Evolutionary conservation across 2,329 filamentous ascomycete genomes (phyloP), one percentile per base, ranked within the genome.

Genomic region (Aspergillus quadrilineatus): DNA sequence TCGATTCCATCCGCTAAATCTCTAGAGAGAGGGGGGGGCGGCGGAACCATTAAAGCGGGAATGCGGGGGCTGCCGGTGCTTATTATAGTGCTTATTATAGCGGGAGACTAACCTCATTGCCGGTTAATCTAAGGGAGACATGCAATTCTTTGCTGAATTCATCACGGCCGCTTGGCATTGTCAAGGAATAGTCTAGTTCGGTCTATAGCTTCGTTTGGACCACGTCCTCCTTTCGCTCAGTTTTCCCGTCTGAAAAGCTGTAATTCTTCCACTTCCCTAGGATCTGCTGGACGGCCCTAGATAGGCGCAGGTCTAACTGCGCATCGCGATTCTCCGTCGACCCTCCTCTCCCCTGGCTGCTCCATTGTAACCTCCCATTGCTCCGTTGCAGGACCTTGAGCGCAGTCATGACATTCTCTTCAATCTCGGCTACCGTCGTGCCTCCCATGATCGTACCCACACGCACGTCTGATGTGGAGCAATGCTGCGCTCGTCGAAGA

Each of bases 241-340:
- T 42, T 29, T 34, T 37, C 1, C 50, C 48, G 10, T 56, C 48
- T 10, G 32, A 28, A 32, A 68, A 66, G 45, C 60, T 79, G 65
- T 82, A 88, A 65, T 87, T 85, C 58, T 83, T 80, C 80, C 85
- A 88, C 34, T 78, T 69, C 4, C 83, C 86, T 50, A 90, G 69
- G 22, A 85, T 79, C 37, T 84, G 84, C 63, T 77, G 75, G 12
- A 90, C 80, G 9, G 80, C 78, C 57, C 79, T 74, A 0, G 79
- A 80, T 14, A 57, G 32, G 14, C 36, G 17, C 15, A 22, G 22
- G 22, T 34, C 53, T 10, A 84, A 67, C 26, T 28, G 34, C 17
- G 14, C 15, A 26, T 34, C 36, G 34, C 28, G 46, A 22, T 51
- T 45, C 17, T 15, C 32, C 17, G 10, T 52, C 51, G 29, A 51